Evolutionary conservation across 2,329 filamentous ascomycete species (phyloP), one percentile per base, ranked within the genome.

Genomic region (Metarhizium guizhouense): DNA sequence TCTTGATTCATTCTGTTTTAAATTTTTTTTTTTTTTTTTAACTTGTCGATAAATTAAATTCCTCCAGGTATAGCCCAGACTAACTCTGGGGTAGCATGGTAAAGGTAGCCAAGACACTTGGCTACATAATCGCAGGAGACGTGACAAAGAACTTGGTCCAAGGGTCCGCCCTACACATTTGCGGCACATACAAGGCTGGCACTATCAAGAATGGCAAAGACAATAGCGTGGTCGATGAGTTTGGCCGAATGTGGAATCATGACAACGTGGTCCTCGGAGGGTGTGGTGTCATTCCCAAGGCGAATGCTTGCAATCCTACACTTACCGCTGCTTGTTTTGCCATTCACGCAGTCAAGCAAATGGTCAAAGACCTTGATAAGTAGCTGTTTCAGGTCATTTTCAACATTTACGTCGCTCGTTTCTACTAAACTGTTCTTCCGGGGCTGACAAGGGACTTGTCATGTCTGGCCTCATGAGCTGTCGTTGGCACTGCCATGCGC

Each of bases 131-230:
- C 5, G 1, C 25, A 4, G 36, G 5, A 1, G 36, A 10, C 36
- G 36, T 11, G 36, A 0, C 1, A 0, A 10, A 40, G 36, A 40
- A 10, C 10, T 0, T 40, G 36, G 1, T 5, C 14, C 36, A 3
- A 14, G 36, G 36, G 36, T 40, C 36, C 4, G 36, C 36, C 36
- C 10, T 40, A 0, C 36, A 40, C 1, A 40, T 40, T 6, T 40
- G 36, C 36, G 36, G 36, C 36, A 40, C 36, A 40, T 40, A 40
- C 14, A 40, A 14, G 10, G 36, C 36, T 14, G 36, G 36, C n/a
- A n/a, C n/a, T n/a, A n/a, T n/a, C n/a, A n/a, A n/a, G n/a, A n/a
- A n/a, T n/a, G n/a, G n/a, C n/a, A n/a, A n/a, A n/a, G n/a, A n/a
- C n/a, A 38, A 38, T 6, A 3, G 4, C 14, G 36, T 6, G 10